A percentile compares a stretch with the other conserved stretches of the same genome.
Evolutionary conservation across 768 basidiomycete species (phyloP).

Genomic region (Mrakia gelida): DNA sequence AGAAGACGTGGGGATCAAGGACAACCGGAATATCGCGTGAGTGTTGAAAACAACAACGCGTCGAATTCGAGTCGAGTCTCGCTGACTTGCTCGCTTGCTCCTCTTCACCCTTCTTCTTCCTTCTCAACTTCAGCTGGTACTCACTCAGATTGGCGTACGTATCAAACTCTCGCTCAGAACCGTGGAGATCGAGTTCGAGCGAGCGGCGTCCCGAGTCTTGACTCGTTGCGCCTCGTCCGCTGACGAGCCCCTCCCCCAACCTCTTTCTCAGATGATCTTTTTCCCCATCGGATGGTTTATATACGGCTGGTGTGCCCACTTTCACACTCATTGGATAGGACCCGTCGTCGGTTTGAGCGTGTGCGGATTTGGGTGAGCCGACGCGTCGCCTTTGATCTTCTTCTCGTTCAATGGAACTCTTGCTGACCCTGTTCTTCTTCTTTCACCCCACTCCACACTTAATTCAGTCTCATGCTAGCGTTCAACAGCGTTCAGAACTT

Average conservation of each 20-base stretch:
- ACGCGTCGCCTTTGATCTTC: background rate
- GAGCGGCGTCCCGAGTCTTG: no score
- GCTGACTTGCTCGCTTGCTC: no score
- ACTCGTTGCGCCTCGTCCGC: no score
- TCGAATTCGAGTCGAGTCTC: no score
- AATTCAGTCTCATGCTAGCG: background rate
- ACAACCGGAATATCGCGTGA: slow-evolving; percentile 24
- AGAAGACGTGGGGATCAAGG: slow-evolving; percentile 9
- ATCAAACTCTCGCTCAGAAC: no score
- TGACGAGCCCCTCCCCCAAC: no score
- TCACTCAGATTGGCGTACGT: slow-evolving; percentile 18
- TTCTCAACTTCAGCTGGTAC: slow-evolving; percentile 7
- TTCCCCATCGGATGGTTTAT: slow-evolving; percentile 1
- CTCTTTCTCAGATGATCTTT: slow-evolving; percentile 11
- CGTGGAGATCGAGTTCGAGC: no score
- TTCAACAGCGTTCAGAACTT: background rate
- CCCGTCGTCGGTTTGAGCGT: slow-evolving; percentile 12
- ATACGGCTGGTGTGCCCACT: slow-evolving; percentile 14
- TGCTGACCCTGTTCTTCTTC: background rate
- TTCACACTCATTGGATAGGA: slow-evolving; percentile 3
- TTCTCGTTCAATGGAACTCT: no score
- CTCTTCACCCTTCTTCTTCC: background rate
- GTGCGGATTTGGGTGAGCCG: background rate
- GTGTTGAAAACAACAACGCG: background rate
- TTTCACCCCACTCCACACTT: no score